A percentile compares a stretch with the other conserved stretches of the same genome.
Conservation (phyloP, 75 land plant genomes). For the Pinus tabuliformis region DNA sequence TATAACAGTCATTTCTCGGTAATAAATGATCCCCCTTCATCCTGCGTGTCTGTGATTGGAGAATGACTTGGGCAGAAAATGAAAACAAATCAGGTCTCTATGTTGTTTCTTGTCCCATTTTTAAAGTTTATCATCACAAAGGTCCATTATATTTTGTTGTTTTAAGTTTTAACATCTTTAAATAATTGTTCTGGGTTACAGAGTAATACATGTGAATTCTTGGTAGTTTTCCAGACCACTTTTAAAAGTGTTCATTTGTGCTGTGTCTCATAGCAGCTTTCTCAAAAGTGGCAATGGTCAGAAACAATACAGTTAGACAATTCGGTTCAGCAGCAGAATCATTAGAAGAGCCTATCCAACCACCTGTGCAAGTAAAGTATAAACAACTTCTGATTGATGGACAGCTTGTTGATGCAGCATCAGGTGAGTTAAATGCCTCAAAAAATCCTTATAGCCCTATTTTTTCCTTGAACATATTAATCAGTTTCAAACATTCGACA, state of each 20-base stretch:
- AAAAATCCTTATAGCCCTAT: background rate
- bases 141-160: background rate
- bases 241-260: background rate
- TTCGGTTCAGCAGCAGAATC: background rate
- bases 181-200: background rate
- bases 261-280: background rate
- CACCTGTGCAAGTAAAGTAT: conserved; percentile 34
- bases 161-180: background rate
- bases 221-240: background rate
- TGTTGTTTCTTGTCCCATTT: background rate
- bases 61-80: background rate
- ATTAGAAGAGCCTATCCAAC: conserved; percentile 22
- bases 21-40: background rate
- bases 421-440: conserved; percentile 17
- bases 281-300: background rate
- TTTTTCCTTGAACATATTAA: background rate
- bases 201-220: background rate
- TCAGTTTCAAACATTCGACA: background rate
- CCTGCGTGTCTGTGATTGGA: background rate
- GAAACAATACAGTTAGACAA: background rate
- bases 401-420: conserved; percentile 53
- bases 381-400: conserved; percentile 52
- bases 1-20: background rate
- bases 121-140: background rate
- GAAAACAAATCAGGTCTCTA: background rate